phyloP scores from a whole-genome alignment of 2,329 filamentous ascomycete genomes.

The Sclerotinia spermophila region DNA sequence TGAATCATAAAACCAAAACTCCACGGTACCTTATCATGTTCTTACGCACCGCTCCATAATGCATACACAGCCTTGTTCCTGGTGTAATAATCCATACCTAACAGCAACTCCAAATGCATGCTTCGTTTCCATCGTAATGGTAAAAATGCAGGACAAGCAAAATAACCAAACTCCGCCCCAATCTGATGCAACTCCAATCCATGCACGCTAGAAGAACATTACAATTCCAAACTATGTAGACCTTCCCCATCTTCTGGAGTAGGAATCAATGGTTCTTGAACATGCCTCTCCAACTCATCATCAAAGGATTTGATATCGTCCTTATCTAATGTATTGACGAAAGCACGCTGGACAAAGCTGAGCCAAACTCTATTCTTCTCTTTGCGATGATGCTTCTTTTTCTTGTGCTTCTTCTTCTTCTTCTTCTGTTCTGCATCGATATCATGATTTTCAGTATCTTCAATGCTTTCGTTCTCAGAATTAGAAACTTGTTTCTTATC shows the following conservation, averaged over 20 bases:
- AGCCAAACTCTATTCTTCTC: constrained; percentile 69
- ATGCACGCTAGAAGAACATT: constrained; percentile 17
- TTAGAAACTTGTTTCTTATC: constrained; percentile 16
- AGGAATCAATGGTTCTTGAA: not conserved
- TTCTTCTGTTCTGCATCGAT: constrained; percentile 33
- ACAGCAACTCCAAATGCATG: not conserved
- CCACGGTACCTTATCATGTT: not conserved
- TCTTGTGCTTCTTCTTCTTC: constrained; percentile 37
- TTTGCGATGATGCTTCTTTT: constrained; percentile 51
- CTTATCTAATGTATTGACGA: constrained; percentile 67
- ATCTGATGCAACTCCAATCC: constrained; percentile 7
- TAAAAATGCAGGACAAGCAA: not conserved
- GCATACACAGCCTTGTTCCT: not conserved
- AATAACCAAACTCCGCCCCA: not conserved
- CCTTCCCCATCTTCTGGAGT: not conserved
- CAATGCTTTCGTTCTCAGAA: constrained; percentile 29
- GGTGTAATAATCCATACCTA: not conserved
- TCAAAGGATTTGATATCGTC: constrained; percentile 53
- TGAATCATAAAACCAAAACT: not conserved
- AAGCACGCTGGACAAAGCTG: constrained; percentile 73
- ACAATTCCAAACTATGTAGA: constrained; percentile 6
- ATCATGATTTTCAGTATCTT: constrained; percentile 34
- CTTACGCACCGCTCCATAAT: not conserved
- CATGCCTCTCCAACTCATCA: not conserved
- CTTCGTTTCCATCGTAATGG: not conserved